phyloP scores from a whole-genome alignment of 169 alveolate genomes.

The Plasmodium chabaudi region DNA sequence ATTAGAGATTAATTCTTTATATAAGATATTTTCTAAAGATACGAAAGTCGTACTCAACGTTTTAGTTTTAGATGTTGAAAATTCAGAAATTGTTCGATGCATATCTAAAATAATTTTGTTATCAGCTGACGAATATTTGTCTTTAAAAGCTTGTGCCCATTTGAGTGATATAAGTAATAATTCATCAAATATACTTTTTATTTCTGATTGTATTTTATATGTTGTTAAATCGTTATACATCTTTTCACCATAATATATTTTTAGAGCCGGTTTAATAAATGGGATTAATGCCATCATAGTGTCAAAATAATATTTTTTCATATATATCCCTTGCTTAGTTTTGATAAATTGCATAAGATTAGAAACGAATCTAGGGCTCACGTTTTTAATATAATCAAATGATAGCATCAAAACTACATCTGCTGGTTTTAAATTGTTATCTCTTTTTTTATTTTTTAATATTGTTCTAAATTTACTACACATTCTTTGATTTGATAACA shows the following conservation, averaged over 20 bases:
- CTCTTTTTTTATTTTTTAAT: slow-evolving; percentile 19
- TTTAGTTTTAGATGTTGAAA: slow-evolving; percentile 11
- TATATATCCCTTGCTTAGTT: slow-evolving; percentile 13
- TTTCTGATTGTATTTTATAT: slow-evolving; percentile 5
- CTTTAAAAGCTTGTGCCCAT: slow-evolving; percentile 59
- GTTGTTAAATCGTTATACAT: background rate
- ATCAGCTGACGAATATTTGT: slow-evolving; percentile 2
- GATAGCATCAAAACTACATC: slow-evolving; percentile 38
- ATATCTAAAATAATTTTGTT: background rate
- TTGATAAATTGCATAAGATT: slow-evolving; percentile 7
- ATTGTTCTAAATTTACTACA: slow-evolving; percentile 11
- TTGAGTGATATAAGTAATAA: slow-evolving; percentile 1
- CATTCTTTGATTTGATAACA: slow-evolving; percentile 30
- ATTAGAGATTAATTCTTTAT: slow-evolving; percentile 9
- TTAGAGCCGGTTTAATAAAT: slow-evolving; percentile 67
- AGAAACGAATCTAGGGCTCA: slow-evolving; percentile 19
- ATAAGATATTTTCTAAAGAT: slow-evolving; percentile 26
- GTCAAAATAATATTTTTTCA: slow-evolving; percentile 35
- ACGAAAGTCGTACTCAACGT: background rate
- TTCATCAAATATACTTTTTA: slow-evolving; percentile 18
- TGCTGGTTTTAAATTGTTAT: slow-evolving; percentile 18
- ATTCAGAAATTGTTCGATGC: background rate
- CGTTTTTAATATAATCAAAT: slow-evolving; percentile 10
- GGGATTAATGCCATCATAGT: slow-evolving; percentile 35
- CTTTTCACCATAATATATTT: slow-evolving; percentile 34